Evolutionary conservation across 1,139 yeast species (phyloP).

Genomic region (Hansenula lynferdii): DNA sequence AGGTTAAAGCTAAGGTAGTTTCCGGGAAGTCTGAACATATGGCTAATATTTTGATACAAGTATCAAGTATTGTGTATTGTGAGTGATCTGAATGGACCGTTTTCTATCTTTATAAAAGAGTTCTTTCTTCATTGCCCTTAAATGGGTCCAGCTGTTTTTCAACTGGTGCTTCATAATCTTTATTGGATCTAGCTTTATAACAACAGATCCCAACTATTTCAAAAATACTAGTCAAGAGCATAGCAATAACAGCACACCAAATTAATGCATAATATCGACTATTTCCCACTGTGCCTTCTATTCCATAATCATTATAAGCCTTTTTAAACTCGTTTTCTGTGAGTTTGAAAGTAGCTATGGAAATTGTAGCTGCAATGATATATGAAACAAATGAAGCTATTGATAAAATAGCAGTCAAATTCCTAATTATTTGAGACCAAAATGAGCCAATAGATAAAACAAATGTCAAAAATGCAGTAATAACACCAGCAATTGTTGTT

Average conservation of each 20-base stretch:
- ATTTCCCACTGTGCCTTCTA: constrained; percentile 32
- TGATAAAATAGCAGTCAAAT: constrained; percentile 24
- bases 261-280: constrained; percentile 32
- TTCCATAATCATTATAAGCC: constrained; percentile 30
- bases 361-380: constrained; percentile 34
- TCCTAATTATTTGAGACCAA: constrained; percentile 30
- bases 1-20: no score
- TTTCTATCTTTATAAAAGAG: constrained; percentile 15
- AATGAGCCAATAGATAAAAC: constrained; percentile 35
- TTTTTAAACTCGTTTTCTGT: constrained; percentile 35
- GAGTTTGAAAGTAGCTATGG: constrained; percentile 39
- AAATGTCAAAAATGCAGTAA: constrained; percentile 33
- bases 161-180: constrained; percentile 10
- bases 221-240: constrained; percentile 32
- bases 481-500: constrained; percentile 39
- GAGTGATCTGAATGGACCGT: no score
- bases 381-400: constrained; percentile 27
- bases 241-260: constrained; percentile 41
- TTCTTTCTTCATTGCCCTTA: constrained; percentile 17
- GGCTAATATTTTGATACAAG: no score
- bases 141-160: constrained; percentile 24
- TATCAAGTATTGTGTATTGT: no score
- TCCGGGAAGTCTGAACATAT: no score
- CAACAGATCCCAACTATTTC: constrained; percentile 39
- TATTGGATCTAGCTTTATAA: constrained; percentile 25